Conservation (phyloP, 2,329 filamentous ascomycete genomes). For the Pochonia chlamydosporia region DNA sequence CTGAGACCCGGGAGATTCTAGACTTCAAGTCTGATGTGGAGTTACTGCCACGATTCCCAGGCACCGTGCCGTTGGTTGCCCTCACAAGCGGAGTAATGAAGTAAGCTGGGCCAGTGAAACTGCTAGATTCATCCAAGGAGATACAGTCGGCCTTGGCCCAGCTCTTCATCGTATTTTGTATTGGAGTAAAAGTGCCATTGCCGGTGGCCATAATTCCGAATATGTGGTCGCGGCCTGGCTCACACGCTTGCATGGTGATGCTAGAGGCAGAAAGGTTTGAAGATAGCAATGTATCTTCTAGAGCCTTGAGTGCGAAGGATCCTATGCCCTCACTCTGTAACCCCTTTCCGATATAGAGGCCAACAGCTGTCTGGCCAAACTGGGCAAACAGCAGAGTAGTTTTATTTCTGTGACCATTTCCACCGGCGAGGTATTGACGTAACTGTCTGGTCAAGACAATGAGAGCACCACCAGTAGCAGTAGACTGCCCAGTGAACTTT, state of each 20-base stretch:
- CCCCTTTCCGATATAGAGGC: slow-evolving; percentile 30
- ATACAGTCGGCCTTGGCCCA: slow-evolving; percentile 24
- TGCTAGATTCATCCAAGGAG: slow-evolving; percentile 14
- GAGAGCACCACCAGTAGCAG: slow-evolving; percentile 3
- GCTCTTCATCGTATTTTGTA: slow-evolving; percentile 23
- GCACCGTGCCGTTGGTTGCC: background rate
- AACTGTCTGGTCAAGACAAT: slow-evolving; percentile 20
- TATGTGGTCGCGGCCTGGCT: slow-evolving; percentile 21
- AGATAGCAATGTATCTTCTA: slow-evolving; percentile 19
- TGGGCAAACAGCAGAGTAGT: slow-evolving; percentile 24
- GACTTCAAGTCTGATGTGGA: background rate
- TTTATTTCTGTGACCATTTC: slow-evolving; percentile 14
- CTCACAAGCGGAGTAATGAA: slow-evolving; percentile 17
- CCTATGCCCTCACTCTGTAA: slow-evolving; percentile 20
- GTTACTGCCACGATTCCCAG: background rate
- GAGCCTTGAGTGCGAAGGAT: slow-evolving; percentile 15
- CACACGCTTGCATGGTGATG: slow-evolving; percentile 16
- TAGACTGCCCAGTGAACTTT: background rate
- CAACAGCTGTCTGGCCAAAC: slow-evolving; percentile 20
- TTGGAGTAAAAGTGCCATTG: slow-evolving; percentile 23
- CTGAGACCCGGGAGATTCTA: background rate
- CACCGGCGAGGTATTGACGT: slow-evolving; percentile 21
- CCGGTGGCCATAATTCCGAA: slow-evolving; percentile 27
- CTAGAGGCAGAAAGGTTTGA: slow-evolving; percentile 19
- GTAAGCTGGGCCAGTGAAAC: slow-evolving; percentile 12